phyloP scores from a whole-genome alignment of 306 rosid species.

The Malus orientalis region DNA sequence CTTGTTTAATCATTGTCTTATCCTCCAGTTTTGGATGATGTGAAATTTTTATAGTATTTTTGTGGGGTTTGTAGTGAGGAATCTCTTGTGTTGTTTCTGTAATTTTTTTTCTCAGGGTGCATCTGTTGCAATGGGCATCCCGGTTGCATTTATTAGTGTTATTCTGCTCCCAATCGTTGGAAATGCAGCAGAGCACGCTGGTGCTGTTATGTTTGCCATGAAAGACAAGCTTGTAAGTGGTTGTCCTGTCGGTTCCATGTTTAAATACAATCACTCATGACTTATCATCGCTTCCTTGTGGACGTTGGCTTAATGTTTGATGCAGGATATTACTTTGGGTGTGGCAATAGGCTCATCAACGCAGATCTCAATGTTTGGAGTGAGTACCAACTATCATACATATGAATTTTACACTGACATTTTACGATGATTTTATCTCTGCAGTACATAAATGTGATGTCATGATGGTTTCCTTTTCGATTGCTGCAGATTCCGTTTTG shows the following conservation, averaged over 20 bases:
- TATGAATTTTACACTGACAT: not conserved
- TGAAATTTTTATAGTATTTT: not conserved
- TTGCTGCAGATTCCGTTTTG: slow-evolving; percentile 77
- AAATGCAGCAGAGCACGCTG: slow-evolving; percentile 66
- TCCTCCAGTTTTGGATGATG: not conserved
- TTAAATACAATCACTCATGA: not conserved
- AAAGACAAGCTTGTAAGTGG: slow-evolving; percentile 65
- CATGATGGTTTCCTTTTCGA: not conserved
- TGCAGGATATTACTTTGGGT: slow-evolving; percentile 78
- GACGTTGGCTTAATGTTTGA: not conserved
- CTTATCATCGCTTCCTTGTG: not conserved
- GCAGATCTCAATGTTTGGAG: slow-evolving; percentile 81
- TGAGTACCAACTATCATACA: slow-evolving; percentile 20
- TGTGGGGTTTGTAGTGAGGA: not conserved
- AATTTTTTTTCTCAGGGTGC: slow-evolving; percentile 50
- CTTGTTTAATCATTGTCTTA: not conserved
- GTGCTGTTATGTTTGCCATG: slow-evolving; percentile 62
- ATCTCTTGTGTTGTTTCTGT: not conserved
- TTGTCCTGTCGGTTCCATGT: not conserved
- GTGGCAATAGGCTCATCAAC: slow-evolving; percentile 91
- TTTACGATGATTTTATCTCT: not conserved
- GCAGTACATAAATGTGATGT: not conserved
- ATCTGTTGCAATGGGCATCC: slow-evolving; percentile 43
- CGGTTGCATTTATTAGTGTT: slow-evolving; percentile 58
- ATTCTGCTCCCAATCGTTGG: slow-evolving; percentile 60